Conservation (phyloP, 768 basidiomycete species). For the Suillus spraguei region DNA sequence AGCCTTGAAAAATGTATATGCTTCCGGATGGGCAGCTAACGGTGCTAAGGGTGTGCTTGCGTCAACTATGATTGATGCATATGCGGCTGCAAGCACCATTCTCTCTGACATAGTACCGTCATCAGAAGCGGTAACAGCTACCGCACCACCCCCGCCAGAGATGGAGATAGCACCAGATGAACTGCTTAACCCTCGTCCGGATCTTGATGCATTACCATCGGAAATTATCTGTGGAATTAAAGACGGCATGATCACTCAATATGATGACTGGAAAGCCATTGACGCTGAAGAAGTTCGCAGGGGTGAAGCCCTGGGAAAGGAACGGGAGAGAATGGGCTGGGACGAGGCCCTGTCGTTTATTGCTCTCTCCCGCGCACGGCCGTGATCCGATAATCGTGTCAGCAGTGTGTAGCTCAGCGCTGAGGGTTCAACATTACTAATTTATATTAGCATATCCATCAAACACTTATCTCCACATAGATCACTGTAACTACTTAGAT, state of each 20-base stretch:
- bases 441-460: background rate
- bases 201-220: slow-evolving; percentile 48
- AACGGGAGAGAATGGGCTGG: slow-evolving; percentile 80
- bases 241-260: slow-evolving; percentile 53
- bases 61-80: slow-evolving; percentile 91
- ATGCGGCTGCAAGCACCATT: slow-evolving; percentile 73
- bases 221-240: slow-evolving; percentile 46
- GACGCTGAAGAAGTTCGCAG: slow-evolving; percentile 70
- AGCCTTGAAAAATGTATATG: slow-evolving; percentile 69
- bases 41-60: slow-evolving; percentile 93
- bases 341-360: slow-evolving; percentile 47
- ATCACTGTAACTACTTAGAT: background rate
- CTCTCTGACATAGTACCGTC: slow-evolving; percentile 53
- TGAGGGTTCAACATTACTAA: background rate
- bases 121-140: slow-evolving; percentile 20
- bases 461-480: background rate
- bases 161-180: slow-evolving; percentile 13
- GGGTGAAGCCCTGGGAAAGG: slow-evolving; percentile 62
- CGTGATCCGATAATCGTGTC: background rate
- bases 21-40: slow-evolving; percentile 90
- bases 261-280: slow-evolving; percentile 75
- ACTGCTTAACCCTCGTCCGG: slow-evolving; percentile 39
- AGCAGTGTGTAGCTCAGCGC: background rate
- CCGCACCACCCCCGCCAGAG: slow-evolving; percentile 12
- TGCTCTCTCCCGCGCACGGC: slow-evolving; percentile 10